Conservation (phyloP, 306 rosid species). For the Carpinus viminea region DNA sequence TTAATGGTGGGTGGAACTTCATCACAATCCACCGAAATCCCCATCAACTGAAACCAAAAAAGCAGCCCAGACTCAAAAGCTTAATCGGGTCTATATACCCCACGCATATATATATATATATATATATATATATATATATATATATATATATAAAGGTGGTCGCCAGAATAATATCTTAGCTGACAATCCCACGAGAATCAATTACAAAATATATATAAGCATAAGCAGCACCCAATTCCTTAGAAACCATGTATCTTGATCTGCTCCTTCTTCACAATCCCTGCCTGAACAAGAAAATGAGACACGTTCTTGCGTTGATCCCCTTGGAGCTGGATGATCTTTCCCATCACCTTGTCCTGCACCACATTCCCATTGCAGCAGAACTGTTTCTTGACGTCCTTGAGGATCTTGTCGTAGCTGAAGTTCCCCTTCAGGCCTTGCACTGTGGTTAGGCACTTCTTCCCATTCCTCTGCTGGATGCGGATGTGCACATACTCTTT, state of each 20-base stretch:
- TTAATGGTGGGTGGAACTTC: not conserved
- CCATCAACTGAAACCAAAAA: slow-evolving; percentile 4
- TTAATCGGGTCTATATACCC: not conserved
- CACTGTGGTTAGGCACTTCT: slow-evolving; percentile 82
- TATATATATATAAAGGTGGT: too few species aligned
- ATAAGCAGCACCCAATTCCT: slow-evolving; percentile 4
- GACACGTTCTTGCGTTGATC: slow-evolving; percentile 89
- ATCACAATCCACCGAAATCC: slow-evolving; percentile 1
- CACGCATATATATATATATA: not conserved
- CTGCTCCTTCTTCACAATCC: slow-evolving; percentile 68
- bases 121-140: too few species aligned
- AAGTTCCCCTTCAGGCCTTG: slow-evolving; percentile 74
- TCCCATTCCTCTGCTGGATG: slow-evolving; percentile 87
- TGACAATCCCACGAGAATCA: not conserved
- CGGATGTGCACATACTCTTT: slow-evolving; percentile 80
- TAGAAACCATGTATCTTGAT: slow-evolving; percentile 89
- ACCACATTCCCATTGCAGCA: slow-evolving; percentile 98
- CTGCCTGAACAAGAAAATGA: slow-evolving; percentile 62
- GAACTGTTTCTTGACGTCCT: slow-evolving; percentile 77
- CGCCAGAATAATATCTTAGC: not conserved
- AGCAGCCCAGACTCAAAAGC: too few species aligned
- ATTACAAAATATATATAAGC: not conserved
- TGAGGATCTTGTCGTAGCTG: slow-evolving; percentile 84
- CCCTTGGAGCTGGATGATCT: slow-evolving; percentile 87
- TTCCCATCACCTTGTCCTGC: slow-evolving; percentile 80